Evolutionary conservation across 192 early-diverging fungal species (phyloP).

Genomic region (Podila epigama): DNA sequence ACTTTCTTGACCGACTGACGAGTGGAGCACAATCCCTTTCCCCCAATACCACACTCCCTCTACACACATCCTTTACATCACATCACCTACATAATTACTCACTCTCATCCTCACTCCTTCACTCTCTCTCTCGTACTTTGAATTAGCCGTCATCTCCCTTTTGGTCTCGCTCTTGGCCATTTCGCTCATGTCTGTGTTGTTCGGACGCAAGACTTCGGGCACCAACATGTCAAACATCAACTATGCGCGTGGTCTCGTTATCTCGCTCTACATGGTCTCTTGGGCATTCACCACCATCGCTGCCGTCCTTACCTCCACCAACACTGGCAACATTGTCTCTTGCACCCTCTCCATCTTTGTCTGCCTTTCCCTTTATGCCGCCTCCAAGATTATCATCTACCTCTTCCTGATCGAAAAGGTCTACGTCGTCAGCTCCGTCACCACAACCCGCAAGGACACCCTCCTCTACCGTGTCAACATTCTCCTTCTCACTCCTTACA

Average conservation of each 20-base stretch:
- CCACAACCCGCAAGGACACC: constrained; percentile 28
- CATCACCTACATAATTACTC: background rate
- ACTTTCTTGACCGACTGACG: too few species aligned
- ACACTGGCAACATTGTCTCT: constrained; percentile 44
- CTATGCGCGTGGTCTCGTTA: constrained; percentile 53
- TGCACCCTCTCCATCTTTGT: constrained; percentile 53
- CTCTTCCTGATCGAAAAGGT: constrained; percentile 57
- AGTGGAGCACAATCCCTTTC: too few species aligned
- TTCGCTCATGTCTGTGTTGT: constrained; percentile 42
- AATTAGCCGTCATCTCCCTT: constrained; percentile 40
- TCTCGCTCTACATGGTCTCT: constrained; percentile 49
- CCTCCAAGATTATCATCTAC: constrained; percentile 53
- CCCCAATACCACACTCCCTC: background rate
- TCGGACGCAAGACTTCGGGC: constrained; percentile 53
- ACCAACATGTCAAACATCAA: constrained; percentile 44
- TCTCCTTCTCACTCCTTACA: constrained; percentile 27
- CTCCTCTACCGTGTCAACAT: constrained; percentile 32
- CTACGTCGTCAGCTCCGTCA: constrained; percentile 32
- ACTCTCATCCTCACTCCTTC: background rate
- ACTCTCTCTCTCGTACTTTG: background rate
- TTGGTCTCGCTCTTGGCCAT: constrained; percentile 49
- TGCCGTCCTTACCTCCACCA: constrained; percentile 52
- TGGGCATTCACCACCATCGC: constrained; percentile 54
- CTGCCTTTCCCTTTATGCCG: constrained; percentile 48
- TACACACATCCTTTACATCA: background rate